Percentiles rank a stretch among this genome's conserved stretches.
Evolutionary conservation across 225 moss, liverwort and hornwort genomes (phyloP).

Genomic region (Climacium dendroides): DNA sequence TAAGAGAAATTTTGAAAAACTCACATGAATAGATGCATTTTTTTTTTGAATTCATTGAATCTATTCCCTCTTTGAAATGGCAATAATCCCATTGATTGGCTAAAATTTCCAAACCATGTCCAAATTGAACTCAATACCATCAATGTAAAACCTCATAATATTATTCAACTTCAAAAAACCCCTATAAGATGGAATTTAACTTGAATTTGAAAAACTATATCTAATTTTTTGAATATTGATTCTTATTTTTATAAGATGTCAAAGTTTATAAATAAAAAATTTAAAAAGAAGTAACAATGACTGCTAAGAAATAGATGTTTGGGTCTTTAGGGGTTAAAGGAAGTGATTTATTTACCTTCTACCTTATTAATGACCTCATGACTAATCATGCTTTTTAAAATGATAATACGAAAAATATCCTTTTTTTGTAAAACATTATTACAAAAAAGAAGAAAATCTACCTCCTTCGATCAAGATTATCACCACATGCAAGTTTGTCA

Average conservation of each 20-base stretch:
- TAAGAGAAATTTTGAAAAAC: rapidly evolving
- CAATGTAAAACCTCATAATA: neutral
- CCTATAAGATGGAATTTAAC: neutral
- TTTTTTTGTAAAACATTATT: neutral
- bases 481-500: neutral
- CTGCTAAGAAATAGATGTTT: neutral
- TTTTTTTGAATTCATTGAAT: rapidly evolving
- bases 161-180: neutral
- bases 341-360: neutral
- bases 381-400: neutral
- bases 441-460: neutral
- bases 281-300: neutral
- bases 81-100: neutral
- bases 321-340: neutral
- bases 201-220: neutral
- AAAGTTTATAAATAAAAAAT: neutral
- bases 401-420: neutral
- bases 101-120: neutral
- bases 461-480: neutral
- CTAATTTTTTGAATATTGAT: neutral
- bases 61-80: rapidly evolving
- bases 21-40: neutral
- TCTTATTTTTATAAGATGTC: neutral
- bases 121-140: neutral
- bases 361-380: neutral